Evolutionary conservation across 306 rosid species (phyloP), one percentile per base, ranked within the genome.

Genomic region (Gillenia trifoliata): DNA sequence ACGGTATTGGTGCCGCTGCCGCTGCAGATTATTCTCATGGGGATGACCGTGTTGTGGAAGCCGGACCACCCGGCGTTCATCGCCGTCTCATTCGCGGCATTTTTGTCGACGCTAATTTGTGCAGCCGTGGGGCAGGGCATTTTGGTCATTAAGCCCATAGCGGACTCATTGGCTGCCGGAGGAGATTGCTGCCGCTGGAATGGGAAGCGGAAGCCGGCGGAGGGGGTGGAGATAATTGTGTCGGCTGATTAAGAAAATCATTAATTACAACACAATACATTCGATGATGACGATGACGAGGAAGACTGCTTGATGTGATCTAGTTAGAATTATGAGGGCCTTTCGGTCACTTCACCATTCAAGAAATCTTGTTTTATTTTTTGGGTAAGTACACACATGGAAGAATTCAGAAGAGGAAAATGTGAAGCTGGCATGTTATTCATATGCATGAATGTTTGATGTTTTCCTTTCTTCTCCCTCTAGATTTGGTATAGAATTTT

Each of bases 71-170:
- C 69, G 1, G 8, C 78, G 2, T 78, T 83, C 86, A 78, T 57
- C 17, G 73, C 75, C 5, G 41, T 78, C 8, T 70, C 86, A 0
- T 74, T 94, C n/a, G 29, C 81, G 3, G 88, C 62, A 30, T 94
- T 94, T 60, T 52, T 94, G 0, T 31, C 78, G 0, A 79, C 91
- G 5, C 83, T 90, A 5, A 62, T 47, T 3, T 87, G 88, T 40
- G 97, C 96, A 0, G 80, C 61, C 2, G 69, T 74, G 0, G 96
- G 97, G 13, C 86, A 91, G 83, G 96, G 97, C 4, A 84, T 94
- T 64, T 78, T 94, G 85, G 96, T 94, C n/a, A 90, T 94, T 66
- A 90, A 78, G 52, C 96, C 97, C 0, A 87, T 91, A 1, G 73
- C 88, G 0, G 97, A 94, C 11, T 83, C 96, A 0, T 79, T 94